Evolutionary conservation across 2,329 filamentous ascomycete genomes (phyloP).

Genomic region (Xylariaceae sp.): DNA sequence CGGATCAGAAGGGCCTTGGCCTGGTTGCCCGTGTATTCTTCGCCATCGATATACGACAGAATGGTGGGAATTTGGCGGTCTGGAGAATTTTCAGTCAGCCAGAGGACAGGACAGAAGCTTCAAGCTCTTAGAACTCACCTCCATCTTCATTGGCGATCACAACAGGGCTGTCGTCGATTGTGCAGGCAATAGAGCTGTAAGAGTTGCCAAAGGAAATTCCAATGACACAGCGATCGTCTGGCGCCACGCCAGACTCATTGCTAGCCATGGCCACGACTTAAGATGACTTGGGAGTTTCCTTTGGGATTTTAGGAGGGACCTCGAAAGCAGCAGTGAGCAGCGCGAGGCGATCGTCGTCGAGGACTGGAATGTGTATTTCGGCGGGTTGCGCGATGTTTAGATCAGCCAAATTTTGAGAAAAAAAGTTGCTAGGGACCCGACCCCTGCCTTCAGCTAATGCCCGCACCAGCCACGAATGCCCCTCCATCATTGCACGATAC

Average conservation of each 20-base stretch:
- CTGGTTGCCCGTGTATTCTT: conserved; percentile 94
- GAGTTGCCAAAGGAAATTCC: conserved; percentile 98
- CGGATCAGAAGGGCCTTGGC: conserved; percentile 90
- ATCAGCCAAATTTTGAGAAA: conserved; percentile 16
- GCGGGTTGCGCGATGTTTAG: background rate
- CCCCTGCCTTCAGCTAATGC: conserved; percentile 8
- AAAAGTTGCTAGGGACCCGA: conserved; percentile 12
- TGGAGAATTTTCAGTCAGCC: conserved; percentile 28
- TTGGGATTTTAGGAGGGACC: too few species aligned
- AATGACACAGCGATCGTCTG: conserved; percentile 64
- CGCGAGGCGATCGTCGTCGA: background rate
- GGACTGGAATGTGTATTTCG: background rate
- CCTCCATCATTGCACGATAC: conserved; percentile 13
- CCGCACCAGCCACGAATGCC: conserved; percentile 18
- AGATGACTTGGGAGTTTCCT: too few species aligned
- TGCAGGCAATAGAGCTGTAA: conserved; percentile 94
- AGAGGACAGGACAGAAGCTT: background rate
- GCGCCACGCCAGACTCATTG: conserved; percentile 38
- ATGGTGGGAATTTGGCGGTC: conserved; percentile 96
- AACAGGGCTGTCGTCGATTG: conserved; percentile 87
- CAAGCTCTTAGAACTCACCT: conserved; percentile 48
- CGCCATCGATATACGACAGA: conserved; percentile 88
- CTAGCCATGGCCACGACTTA: too few species aligned
- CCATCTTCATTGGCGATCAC: conserved; percentile 99
- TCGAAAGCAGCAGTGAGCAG: too few species aligned